Base-by-base conservation (phyloP, 768 basidiomycete genomes). In the Phaffia tasmanica region DNA sequence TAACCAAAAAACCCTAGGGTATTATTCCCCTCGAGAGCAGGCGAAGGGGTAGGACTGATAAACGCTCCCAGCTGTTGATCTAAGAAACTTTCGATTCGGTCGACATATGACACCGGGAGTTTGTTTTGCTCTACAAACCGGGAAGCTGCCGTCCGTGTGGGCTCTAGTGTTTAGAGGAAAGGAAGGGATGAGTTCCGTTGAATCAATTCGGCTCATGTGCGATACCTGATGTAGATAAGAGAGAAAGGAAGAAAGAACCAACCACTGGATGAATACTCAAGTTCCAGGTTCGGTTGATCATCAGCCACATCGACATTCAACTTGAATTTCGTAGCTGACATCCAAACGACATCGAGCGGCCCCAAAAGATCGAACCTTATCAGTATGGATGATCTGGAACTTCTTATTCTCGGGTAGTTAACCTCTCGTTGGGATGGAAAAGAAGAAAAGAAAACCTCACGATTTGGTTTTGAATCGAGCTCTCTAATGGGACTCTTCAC, bases 301-400 rank as follows among this genome's bases (percentile, higher is more conserved):
- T 75, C 75, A 29, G 74, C 73, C 9, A 67, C 32, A 23, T 74
- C 72, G 49, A 76, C 73, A n/a, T 71, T 70, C n/a, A 76, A 71
- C 27, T 54, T 70, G 72, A 63, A 64, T 50, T 56, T 48, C 49
- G 64, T 62, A 6, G 53, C 57, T 57, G 50, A 27, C 23, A 19
- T 32, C 42, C 42, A 5, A 61, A n/a, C 16, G n/a, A n/a, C n/a
- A n/a, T n/a, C n/a, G n/a, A n/a, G n/a, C n/a, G n/a, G n/a, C n/a
- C n/a, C n/a, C n/a, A n/a, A n/a, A n/a, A n/a, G 35, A 11, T 42
- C 35, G 11, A 42, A 42, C 35, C 35, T 11, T 42, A 42, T 42
- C 35, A 42, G 35, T 42, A 21, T 19, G 18, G 25, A 46, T 25
- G 11, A 16, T 19, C 15, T 11, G 15, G 11, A 21, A 50, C 62